These are phyloP conservation scores for Colletotrichum orbiculare DNA, from an alignment of 2,329 filamentous ascomycete species.

Conservation along the genomic window DNA sequence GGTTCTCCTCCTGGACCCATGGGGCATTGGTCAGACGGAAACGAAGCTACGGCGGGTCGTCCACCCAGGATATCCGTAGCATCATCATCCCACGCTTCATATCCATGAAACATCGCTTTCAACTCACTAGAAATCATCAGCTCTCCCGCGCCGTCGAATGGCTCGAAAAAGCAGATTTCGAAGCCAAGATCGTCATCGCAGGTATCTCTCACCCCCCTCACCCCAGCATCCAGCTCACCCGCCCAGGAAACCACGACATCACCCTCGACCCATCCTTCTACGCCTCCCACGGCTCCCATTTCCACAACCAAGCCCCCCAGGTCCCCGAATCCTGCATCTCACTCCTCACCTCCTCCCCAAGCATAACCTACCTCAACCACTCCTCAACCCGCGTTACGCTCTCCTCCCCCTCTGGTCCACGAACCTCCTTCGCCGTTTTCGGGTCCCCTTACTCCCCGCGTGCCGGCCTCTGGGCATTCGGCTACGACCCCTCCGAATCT, in stretches of 20 bases:
- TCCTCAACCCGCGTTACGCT: constrained; percentile 65
- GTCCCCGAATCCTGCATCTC: constrained; percentile 63
- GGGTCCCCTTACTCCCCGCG: constrained; percentile 75
- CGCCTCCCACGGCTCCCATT: constrained; percentile 59
- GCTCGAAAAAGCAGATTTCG: constrained; percentile 75
- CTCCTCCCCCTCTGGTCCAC: constrained; percentile 63
- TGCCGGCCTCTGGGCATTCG: constrained; percentile 73
- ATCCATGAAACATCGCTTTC: too few species aligned
- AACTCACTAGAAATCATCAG: constrained; percentile 37
- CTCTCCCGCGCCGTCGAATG: constrained; percentile 72
- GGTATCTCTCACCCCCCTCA: constrained; percentile 55
- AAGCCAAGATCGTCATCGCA: constrained; percentile 76
- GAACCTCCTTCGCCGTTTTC: constrained; percentile 73
- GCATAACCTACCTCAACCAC: constrained; percentile 75
- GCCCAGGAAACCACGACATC: constrained; percentile 78
- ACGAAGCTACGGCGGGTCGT: constrained; percentile 19
- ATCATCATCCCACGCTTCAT: background rate
- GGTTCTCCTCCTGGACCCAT: background rate
- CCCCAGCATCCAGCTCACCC: constrained; percentile 3
- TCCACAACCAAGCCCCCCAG: constrained; percentile 68
- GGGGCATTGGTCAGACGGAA: constrained; percentile 17
- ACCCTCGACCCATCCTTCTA: constrained; percentile 76
- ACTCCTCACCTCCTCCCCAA: constrained; percentile 63
- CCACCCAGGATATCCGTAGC: constrained; percentile 20
- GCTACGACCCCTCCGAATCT: constrained; percentile 59